Conservation (phyloP, 106 monocot genomes). For the Triglochin maritima region DNA sequence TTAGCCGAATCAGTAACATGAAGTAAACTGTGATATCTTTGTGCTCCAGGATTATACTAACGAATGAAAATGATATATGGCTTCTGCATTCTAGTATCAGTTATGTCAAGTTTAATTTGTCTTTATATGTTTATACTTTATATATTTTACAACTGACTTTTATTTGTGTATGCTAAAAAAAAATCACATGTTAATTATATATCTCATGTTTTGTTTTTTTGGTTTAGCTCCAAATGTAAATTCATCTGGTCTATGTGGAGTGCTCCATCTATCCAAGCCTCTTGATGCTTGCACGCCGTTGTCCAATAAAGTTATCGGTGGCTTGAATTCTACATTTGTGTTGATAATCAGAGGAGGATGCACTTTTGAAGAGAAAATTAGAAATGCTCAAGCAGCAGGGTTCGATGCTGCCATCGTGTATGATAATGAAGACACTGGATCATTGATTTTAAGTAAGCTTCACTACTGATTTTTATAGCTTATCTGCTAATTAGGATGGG, state of each 20-base stretch:
- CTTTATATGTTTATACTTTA: neutral
- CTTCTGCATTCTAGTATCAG: too few species aligned
- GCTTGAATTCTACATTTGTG: constrained; percentile 41
- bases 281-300: constrained; percentile 66
- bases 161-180: neutral
- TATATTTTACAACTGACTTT: neutral
- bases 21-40: too few species aligned
- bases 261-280: constrained; percentile 60
- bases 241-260: constrained; percentile 58
- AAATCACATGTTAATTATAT: neutral
- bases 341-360: constrained; percentile 83
- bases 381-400: constrained; percentile 67
- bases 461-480: neutral
- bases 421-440: constrained; percentile 51
- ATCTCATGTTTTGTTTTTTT: neutral
- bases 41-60: too few species aligned
- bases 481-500: neutral
- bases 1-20: too few species aligned
- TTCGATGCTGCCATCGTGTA: constrained; percentile 76
- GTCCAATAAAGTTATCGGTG: constrained; percentile 33
- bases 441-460: constrained; percentile 60
- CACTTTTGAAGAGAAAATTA: constrained; percentile 83
- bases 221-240: constrained; percentile 63
- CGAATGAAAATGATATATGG: too few species aligned
- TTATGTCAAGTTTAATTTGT: too few species aligned